Evolutionary conservation across 2,329 filamentous ascomycete genomes (phyloP).

Genomic region (Scedosporium apiospermum): DNA sequence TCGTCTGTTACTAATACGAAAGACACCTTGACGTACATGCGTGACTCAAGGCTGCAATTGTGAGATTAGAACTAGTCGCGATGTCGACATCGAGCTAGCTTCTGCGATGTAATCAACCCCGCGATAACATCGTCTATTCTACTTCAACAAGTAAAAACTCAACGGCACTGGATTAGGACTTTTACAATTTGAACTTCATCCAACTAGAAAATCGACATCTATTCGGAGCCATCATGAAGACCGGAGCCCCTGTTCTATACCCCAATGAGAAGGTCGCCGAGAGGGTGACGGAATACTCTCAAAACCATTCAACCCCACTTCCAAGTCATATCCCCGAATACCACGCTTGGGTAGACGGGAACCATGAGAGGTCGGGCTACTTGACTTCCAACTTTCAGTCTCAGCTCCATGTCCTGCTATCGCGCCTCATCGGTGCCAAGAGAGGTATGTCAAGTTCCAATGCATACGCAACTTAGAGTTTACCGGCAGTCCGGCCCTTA

Average conservation of each 20-base stretch:
- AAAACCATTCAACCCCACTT: slow-evolving; percentile 29
- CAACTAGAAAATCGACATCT: no score
- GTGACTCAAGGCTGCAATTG: no score
- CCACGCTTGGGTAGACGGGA: slow-evolving; percentile 22
- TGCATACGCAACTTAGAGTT: not conserved
- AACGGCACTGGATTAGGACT: no score
- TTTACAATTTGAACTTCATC: no score
- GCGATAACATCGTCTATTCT: no score
- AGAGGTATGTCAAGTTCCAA: slow-evolving; percentile 14
- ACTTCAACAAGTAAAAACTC: no score
- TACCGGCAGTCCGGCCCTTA: not conserved
- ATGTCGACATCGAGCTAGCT: no score
- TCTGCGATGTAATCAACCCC: no score
- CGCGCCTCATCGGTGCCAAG: slow-evolving; percentile 29
- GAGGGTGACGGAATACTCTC: slow-evolving; percentile 32
- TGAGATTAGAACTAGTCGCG: no score
- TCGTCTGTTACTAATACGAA: no score
- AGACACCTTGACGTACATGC: no score
- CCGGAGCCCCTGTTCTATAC: slow-evolving; percentile 28
- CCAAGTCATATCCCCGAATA: slow-evolving; percentile 32
- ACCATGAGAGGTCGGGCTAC: slow-evolving; percentile 21
- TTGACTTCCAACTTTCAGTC: slow-evolving; percentile 33
- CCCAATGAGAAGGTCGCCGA: slow-evolving; percentile 28
- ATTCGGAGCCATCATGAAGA: slow-evolving; percentile 23
- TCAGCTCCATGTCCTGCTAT: slow-evolving; percentile 30